A percentile compares a stretch with the other conserved stretches of the same genome.
Conservation (phyloP, 257 asterid species). For the Solanum arcanum region DNA sequence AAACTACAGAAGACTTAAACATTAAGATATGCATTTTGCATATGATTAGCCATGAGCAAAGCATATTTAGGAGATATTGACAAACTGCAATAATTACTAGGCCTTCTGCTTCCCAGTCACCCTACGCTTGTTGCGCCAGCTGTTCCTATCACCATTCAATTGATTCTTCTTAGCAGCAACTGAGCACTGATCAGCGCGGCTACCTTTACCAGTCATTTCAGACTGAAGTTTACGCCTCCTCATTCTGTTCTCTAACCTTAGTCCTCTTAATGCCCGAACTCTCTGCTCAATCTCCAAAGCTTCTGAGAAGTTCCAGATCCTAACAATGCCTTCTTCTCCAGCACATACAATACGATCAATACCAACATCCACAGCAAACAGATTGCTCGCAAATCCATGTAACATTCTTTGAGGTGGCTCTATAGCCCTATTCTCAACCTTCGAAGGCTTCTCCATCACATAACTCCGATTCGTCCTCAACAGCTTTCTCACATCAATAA, state of each 20-base stretch:
- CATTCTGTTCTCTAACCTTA: conserved; percentile 73
- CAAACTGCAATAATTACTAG: conserved; percentile 16
- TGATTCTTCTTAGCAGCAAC: conserved; percentile 75
- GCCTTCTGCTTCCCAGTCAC: conserved; percentile 64
- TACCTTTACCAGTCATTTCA: conserved; percentile 32
- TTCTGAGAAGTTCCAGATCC: conserved; percentile 88
- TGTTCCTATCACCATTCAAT: conserved; percentile 46
- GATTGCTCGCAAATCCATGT: conserved; percentile 66
- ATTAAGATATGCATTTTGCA: neutral
- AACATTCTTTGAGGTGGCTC: conserved; percentile 92
- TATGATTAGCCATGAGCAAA: neutral
- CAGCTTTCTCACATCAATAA: conserved; percentile 70
- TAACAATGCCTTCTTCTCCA: conserved; percentile 87
- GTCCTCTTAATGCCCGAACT: conserved; percentile 35
- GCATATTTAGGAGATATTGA: neutral
- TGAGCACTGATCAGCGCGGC: conserved; percentile 54
- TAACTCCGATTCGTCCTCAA: conserved; percentile 33
- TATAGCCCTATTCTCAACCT: conserved; percentile 17
- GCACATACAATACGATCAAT: conserved; percentile 78
- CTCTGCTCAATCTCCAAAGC: conserved; percentile 74
- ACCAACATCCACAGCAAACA: conserved; percentile 66
- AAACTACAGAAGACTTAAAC: neutral
- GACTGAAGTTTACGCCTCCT: conserved; percentile 58
- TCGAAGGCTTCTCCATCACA: conserved; percentile 8
- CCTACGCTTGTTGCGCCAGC: conserved; percentile 66